Evolutionary conservation across 139 green algal species (phyloP), one percentile per base, ranked within the genome.

Genomic region (Micromonas commoda): DNA sequence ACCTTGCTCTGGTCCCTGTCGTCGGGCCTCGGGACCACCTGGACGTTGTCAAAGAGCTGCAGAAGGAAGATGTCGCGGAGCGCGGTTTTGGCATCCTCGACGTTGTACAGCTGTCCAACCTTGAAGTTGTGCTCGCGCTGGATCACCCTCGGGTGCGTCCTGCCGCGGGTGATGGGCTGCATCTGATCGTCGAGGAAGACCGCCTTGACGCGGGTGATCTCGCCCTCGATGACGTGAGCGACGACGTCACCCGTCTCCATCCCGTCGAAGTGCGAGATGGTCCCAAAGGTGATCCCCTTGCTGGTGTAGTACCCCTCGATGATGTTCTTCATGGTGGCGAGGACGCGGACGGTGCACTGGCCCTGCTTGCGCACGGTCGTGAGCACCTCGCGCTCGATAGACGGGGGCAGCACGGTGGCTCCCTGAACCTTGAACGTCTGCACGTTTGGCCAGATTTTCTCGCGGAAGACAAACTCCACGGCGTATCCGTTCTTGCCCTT

Each of bases 1-100:
- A 96, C 82, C 26, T 82, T 74, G 3, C 69, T 82, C 45, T 81
- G 82, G 63, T 92, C 82, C 29, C 77, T 72, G 28, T 88, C 80
- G 65, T 90, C 85, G 4, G 87, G 88, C 20, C 73, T 68, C 6
- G 84, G 89, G 39, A 90, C 75, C n/a, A 90, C 82, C 85, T 94
- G 88, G 9, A 93, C 88, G 75, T 92, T 93, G 71, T 92, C 89
- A 72, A 94, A 94, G 2, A 96, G 82, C 73, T 91, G 83, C 66
- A 92, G 52, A 3, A 81, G 78, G 79, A 91, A 92, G 4, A 96
- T 86, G 85, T 92, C 89, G 28, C 89, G 84, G 77, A 96, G 84
- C 32, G 86, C 89, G 67, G 85, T 89, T 20, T 84, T 85, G 24
- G 82, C 89, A 51, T 93, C 91, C 35, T 89, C 84, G 4, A 88